phyloP scores from a whole-genome alignment of 257 asterid species.

The Oldenlandia corymbosa region DNA sequence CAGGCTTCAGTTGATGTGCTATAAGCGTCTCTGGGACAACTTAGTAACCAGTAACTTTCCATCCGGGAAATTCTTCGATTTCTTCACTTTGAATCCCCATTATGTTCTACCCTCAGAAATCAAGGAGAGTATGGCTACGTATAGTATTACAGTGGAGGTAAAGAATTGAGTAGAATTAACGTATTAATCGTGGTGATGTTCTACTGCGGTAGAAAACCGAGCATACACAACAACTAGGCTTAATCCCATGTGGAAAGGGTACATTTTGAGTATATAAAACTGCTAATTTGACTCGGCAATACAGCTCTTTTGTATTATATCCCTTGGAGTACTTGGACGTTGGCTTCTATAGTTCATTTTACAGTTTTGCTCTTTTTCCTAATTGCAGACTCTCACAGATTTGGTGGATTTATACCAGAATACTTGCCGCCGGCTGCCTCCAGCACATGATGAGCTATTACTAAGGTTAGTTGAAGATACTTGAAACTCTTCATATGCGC shows the following conservation, averaged over 20 bases:
- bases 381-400: constrained; percentile 66
- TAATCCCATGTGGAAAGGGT: too few relatives aligned
- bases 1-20: constrained; percentile 97
- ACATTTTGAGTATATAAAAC: too few relatives aligned
- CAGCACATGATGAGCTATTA: constrained; percentile 52
- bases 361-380: constrained; percentile 3
- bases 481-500: background rate
- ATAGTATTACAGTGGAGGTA: constrained; percentile 77
- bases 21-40: constrained; percentile 84
- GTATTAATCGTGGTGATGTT: too few relatives aligned
- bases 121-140: constrained; percentile 45
- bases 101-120: constrained; percentile 47
- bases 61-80: constrained; percentile 47
- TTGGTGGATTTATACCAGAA: constrained; percentile 47
- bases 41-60: constrained; percentile 62
- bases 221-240: too few relatives aligned
- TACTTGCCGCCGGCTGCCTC: constrained; percentile 59
- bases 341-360: constrained; percentile 15
- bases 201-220: too few relatives aligned
- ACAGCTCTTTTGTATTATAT: background rate
- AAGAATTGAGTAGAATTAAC: too few relatives aligned
- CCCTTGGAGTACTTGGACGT: background rate
- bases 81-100: constrained; percentile 71
- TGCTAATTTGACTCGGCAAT: background rate
- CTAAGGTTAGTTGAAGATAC: constrained; percentile 55